Evolutionary conservation across 768 basidiomycete genomes (phyloP).

Genomic region (Epithele typhae): DNA sequence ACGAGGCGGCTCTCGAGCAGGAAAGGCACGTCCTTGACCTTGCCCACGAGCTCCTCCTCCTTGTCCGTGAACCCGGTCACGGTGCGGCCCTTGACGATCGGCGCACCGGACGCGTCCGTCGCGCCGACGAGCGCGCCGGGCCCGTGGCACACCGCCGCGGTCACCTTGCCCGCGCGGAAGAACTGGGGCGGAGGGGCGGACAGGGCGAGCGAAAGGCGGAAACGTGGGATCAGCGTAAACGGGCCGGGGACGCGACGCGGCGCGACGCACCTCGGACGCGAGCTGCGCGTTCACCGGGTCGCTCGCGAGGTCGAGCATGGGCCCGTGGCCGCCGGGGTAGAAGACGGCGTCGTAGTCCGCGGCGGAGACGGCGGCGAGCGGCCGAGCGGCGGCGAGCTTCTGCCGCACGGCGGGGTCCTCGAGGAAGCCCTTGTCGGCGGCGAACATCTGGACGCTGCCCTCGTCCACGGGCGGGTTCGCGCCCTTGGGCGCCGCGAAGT

Average conservation of each 20-base stretch:
- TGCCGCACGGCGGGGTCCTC: slow-evolving; percentile 45
- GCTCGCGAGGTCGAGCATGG: slow-evolving; percentile 63
- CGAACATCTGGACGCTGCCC: slow-evolving; percentile 46
- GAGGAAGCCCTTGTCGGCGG: slow-evolving; percentile 58
- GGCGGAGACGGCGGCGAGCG: slow-evolving; percentile 52
- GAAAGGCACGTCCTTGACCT: slow-evolving; percentile 63
- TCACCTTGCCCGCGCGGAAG: slow-evolving; percentile 61
- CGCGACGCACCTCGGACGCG: slow-evolving; percentile 41
- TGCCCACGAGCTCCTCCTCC: slow-evolving; percentile 52
- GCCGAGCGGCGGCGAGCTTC: slow-evolving; percentile 54
- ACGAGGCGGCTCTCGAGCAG: slow-evolving; percentile 62
- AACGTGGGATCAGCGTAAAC: too few relatives aligned
- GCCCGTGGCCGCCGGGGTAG: slow-evolving; percentile 78
- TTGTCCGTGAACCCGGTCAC: slow-evolving; percentile 68
- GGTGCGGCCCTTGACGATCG: slow-evolving; percentile 56
- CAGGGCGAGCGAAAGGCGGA: too few relatives aligned
- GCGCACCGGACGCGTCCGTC: slow-evolving; percentile 50
- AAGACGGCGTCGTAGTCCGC: slow-evolving; percentile 70
- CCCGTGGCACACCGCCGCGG: slow-evolving; percentile 77
- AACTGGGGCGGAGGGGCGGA: too few relatives aligned
- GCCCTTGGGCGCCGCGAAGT: slow-evolving; percentile 41
- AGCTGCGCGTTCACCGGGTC: slow-evolving; percentile 56
- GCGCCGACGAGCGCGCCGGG: slow-evolving; percentile 64
- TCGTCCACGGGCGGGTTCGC: slow-evolving; percentile 70
- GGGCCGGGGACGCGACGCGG: too few relatives aligned